Evolutionary conservation across 2,329 filamentous ascomycete genomes (phyloP).

Genomic region (Penicillium sp.): DNA sequence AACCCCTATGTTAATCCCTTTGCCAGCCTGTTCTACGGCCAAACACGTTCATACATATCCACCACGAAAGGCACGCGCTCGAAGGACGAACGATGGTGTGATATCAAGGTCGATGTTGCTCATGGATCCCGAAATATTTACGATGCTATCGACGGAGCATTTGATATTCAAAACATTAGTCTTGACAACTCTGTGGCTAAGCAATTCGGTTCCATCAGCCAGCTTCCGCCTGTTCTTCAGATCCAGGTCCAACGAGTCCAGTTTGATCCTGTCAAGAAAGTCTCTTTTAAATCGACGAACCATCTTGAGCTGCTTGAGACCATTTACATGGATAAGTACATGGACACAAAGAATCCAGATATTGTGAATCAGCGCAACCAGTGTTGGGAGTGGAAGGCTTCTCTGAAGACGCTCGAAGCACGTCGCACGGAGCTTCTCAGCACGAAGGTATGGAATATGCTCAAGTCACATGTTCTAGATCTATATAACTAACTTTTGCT

Average conservation of each 20-base stretch:
- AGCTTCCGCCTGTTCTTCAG: constrained; percentile 81
- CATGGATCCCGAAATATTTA: constrained; percentile 68
- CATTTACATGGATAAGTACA: constrained; percentile 85
- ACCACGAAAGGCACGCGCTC: constrained; percentile 47
- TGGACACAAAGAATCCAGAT: constrained; percentile 61
- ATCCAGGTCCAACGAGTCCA: constrained; percentile 83
- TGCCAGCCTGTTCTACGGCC: constrained; percentile 52
- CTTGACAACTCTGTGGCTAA: constrained; percentile 60
- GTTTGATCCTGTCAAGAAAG: constrained; percentile 61
- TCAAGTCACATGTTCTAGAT: background rate
- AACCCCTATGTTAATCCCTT: constrained; percentile 10
- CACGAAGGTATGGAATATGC: constrained; percentile 28
- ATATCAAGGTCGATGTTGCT: constrained; percentile 62
- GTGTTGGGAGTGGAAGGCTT: constrained; percentile 71
- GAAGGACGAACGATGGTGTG: constrained; percentile 60
- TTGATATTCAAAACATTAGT: constrained; percentile 74
- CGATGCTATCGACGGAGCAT: constrained; percentile 78
- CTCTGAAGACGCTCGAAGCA: constrained; percentile 57
- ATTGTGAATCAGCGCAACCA: constrained; percentile 65
- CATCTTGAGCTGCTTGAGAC: constrained; percentile 76
- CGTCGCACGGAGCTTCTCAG: constrained; percentile 45
- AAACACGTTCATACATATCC: constrained; percentile 47
- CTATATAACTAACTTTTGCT: constrained; percentile 4
- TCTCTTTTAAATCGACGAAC: constrained; percentile 70
- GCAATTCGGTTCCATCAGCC: constrained; percentile 69